Conservation (phyloP, 192 early-diverging fungal genomes). For the Cladochytrium replicatum region DNA sequence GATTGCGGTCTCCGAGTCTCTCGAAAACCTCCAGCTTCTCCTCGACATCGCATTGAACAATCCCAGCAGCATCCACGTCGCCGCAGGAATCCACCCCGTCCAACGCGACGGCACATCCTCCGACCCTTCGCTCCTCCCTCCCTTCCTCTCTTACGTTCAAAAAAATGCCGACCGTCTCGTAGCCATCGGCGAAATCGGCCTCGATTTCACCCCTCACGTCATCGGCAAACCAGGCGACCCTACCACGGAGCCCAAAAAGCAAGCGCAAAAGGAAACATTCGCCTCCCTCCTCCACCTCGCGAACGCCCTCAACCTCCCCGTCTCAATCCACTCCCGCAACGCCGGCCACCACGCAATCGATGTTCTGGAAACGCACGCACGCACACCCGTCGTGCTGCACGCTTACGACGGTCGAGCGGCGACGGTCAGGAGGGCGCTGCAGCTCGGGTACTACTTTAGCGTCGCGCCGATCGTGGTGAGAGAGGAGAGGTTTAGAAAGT, state of each 20-base stretch:
- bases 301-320: constrained; percentile 13
- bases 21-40: too few species aligned
- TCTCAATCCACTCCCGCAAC: constrained; percentile 39
- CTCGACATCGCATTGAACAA: too few species aligned
- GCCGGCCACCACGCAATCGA: constrained; percentile 40
- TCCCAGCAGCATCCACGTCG: too few species aligned
- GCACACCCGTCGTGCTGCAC: constrained; percentile 27
- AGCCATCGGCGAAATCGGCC: constrained; percentile 34
- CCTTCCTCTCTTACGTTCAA: constrained; percentile 6
- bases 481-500: constrained; percentile 11
- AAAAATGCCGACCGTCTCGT: constrained; percentile 4
- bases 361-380: constrained; percentile 20
- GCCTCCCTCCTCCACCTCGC: constrained; percentile 19
- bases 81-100: too few species aligned
- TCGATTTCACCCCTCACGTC: constrained; percentile 39
- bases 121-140: too few species aligned
- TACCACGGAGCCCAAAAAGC: constrained; percentile 1
- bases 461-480: constrained; percentile 25
- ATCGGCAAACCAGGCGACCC: not conserved
- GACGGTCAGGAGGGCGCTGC: constrained; percentile 23
- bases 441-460: constrained; percentile 19
- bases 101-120: too few species aligned
- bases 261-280: constrained; percentile 26
- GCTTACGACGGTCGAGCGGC: constrained; percentile 37
- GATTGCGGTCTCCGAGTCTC: too few species aligned